Conservation (phyloP, 169 alveolate species). For the Plasmodium fragile region DNA sequence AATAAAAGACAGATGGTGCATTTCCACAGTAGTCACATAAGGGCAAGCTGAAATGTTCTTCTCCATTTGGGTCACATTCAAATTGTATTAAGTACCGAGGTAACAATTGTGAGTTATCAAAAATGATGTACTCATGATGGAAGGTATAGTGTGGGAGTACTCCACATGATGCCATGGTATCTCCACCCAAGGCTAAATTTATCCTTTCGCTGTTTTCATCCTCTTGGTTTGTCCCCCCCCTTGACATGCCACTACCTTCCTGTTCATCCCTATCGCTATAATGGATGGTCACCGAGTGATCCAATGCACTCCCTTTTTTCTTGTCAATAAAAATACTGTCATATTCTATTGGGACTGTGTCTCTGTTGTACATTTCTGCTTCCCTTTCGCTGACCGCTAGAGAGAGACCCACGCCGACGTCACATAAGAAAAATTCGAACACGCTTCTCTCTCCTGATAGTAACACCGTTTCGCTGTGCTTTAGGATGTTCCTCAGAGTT, state of each 20-base stretch:
- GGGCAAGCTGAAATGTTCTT: slow-evolving; percentile 91
- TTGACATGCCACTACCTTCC: slow-evolving; percentile 12
- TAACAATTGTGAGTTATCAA: slow-evolving; percentile 91
- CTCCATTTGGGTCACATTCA: slow-evolving; percentile 90
- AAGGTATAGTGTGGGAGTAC: slow-evolving; percentile 92
- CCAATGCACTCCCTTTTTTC: slow-evolving; percentile 82
- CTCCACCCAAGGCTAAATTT: slow-evolving; percentile 71
- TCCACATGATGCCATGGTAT: slow-evolving; percentile 83
- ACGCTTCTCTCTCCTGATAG: slow-evolving; percentile 88
- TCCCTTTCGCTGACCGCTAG: slow-evolving; percentile 78
- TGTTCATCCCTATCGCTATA: slow-evolving; percentile 79
- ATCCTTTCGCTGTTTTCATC: slow-evolving; percentile 50
- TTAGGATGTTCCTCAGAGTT: slow-evolving; percentile 43
- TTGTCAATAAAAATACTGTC: slow-evolving; percentile 88
- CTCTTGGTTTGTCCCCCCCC: background rate
- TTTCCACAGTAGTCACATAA: slow-evolving; percentile 93
- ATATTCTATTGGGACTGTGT: slow-evolving; percentile 84
- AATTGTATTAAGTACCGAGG: slow-evolving; percentile 90
- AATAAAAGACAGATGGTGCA: slow-evolving; percentile 90
- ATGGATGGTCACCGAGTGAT: slow-evolving; percentile 84
- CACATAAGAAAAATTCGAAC: slow-evolving; percentile 90
- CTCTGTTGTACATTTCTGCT: slow-evolving; percentile 77
- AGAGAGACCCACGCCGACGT: slow-evolving; percentile 90
- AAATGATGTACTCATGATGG: slow-evolving; percentile 89
- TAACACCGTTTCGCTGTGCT: slow-evolving; percentile 76